Evolutionary conservation across 2,329 filamentous ascomycete species (phyloP).

Genomic region (Ploettnerulaceae sp.): DNA sequence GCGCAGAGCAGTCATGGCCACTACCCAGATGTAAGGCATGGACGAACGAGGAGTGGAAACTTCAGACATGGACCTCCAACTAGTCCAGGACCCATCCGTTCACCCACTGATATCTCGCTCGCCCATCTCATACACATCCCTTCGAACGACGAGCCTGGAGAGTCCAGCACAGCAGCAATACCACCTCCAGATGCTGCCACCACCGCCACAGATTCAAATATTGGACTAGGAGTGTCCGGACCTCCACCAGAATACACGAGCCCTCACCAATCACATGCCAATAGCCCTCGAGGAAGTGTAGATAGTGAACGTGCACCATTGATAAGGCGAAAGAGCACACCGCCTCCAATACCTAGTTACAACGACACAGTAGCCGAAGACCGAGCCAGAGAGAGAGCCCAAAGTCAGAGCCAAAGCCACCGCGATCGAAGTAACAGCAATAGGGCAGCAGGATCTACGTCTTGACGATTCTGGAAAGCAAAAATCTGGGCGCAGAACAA

Average conservation of each 20-base stretch:
- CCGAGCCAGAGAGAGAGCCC: slow-evolving; percentile 24
- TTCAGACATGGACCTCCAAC: slow-evolving; percentile 68
- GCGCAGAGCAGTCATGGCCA: slow-evolving; percentile 42
- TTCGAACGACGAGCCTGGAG: slow-evolving; percentile 62
- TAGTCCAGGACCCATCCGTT: slow-evolving; percentile 83
- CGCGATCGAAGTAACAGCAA: slow-evolving; percentile 16
- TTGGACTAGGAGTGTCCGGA: slow-evolving; percentile 38
- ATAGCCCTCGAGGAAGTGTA: slow-evolving; percentile 46
- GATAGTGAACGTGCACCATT: slow-evolving; percentile 52
- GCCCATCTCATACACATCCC: slow-evolving; percentile 74
- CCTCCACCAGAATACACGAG: slow-evolving; percentile 70
- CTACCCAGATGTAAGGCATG: slow-evolving; percentile 50
- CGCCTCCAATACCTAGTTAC: slow-evolving; percentile 35
- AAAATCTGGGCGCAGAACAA: not conserved
- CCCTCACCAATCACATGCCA: slow-evolving; percentile 55
- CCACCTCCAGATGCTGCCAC: slow-evolving; percentile 18
- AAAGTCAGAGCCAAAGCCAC: slow-evolving; percentile 14
- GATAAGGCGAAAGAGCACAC: slow-evolving; percentile 35
- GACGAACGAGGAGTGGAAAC: slow-evolving; percentile 71
- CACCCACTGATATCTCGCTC: slow-evolving; percentile 92
- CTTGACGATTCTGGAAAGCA: slow-evolving; percentile 13
- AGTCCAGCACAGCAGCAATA: slow-evolving; percentile 36
- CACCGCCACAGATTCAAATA: slow-evolving; percentile 16
- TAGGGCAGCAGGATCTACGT: slow-evolving; percentile 12
- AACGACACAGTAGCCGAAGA: slow-evolving; percentile 33